Evolutionary conservation across 345 rosid species (phyloP).

Genomic region (Durio zibethinus): DNA sequence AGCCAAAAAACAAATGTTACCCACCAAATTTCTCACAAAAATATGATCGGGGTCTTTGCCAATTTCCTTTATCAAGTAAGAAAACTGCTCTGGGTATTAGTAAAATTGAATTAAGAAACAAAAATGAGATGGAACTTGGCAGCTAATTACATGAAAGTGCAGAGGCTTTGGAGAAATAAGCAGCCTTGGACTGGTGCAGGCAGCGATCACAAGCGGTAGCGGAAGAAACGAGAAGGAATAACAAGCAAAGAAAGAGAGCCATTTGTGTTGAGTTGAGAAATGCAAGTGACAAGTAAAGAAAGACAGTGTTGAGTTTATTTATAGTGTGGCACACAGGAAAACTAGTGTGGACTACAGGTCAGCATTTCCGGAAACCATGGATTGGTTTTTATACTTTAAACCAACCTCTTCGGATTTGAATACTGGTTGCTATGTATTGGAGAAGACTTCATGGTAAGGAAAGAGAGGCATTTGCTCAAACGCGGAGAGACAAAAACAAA

Average conservation of each 20-base stretch:
- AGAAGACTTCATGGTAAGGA: neutral
- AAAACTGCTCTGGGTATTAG: constrained; percentile 13
- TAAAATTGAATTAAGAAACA: neutral
- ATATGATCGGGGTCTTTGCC: constrained; percentile 24
- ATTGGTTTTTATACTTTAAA: neutral
- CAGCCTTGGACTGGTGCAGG: constrained; percentile 60
- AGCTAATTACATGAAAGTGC: constrained; percentile 61
- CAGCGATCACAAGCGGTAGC: constrained; percentile 86
- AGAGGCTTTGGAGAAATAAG: constrained; percentile 65
- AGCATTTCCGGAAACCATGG: constrained; percentile 18
- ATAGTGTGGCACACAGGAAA: neutral
- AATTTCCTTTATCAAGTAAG: constrained; percentile 2
- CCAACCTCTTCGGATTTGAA: neutral
- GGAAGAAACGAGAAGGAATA: constrained; percentile 40
- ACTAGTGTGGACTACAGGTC: constrained; percentile 45
- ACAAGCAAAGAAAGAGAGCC: constrained; percentile 32
- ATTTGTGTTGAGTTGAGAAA: constrained; percentile 19
- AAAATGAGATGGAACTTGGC: neutral
- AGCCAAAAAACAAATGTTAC: constrained; percentile 17
- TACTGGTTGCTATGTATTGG: neutral
- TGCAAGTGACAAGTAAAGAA: neutral
- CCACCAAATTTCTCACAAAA: constrained; percentile 24
- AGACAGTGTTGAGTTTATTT: constrained; percentile 2
- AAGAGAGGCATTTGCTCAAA: constrained; percentile 24
- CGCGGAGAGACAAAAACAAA: constrained; percentile 28